Percentiles rank a stretch among this genome's conserved stretches.
Conservation (phyloP, 139 green algal genomes). For the Gonium pectorale region DNA sequence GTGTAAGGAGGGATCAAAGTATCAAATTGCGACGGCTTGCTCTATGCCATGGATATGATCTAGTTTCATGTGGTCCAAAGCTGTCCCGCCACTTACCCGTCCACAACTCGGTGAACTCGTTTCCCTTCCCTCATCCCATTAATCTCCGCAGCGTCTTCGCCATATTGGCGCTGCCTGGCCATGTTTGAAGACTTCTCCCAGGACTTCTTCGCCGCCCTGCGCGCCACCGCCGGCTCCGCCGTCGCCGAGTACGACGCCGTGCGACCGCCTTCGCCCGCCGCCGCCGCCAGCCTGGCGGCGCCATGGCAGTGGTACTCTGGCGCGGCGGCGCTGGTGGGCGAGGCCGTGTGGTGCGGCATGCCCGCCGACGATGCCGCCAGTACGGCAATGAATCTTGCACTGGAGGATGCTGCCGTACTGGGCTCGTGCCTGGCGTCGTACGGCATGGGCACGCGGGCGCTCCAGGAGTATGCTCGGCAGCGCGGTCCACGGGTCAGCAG, state of each 20-base stretch:
- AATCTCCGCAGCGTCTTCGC: background rate
- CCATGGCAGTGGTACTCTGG: slow-evolving; percentile 25
- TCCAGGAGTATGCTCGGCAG: slow-evolving; percentile 23
- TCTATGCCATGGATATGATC: too few species aligned
- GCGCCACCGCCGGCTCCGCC: slow-evolving; percentile 6
- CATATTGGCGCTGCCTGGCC: slow-evolving; percentile 39
- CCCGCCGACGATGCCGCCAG: slow-evolving; percentile 17
- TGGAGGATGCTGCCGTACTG: slow-evolving; percentile 45
- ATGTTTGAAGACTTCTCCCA: slow-evolving; percentile 47
- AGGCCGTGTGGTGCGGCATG: background rate
- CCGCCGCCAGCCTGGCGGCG: slow-evolving; percentile 8
- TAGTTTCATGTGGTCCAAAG: too few species aligned
- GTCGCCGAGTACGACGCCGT: background rate
- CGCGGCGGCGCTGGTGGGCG: slow-evolving; percentile 10
- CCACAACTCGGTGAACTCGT: too few species aligned
- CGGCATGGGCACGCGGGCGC: slow-evolving; percentile 1
- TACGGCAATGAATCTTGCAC: background rate
- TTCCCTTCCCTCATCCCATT: too few species aligned
- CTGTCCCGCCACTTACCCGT: too few species aligned
- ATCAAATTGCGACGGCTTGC: too few species aligned
- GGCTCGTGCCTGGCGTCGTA: background rate
- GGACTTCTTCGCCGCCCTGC: slow-evolving; percentile 23
- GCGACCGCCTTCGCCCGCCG: background rate
- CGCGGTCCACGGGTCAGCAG: slow-evolving; percentile 1
- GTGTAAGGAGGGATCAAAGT: too few species aligned